Base-by-base conservation (phyloP, 2,329 filamentous ascomycete species). In the Diaporthe sp. region DNA sequence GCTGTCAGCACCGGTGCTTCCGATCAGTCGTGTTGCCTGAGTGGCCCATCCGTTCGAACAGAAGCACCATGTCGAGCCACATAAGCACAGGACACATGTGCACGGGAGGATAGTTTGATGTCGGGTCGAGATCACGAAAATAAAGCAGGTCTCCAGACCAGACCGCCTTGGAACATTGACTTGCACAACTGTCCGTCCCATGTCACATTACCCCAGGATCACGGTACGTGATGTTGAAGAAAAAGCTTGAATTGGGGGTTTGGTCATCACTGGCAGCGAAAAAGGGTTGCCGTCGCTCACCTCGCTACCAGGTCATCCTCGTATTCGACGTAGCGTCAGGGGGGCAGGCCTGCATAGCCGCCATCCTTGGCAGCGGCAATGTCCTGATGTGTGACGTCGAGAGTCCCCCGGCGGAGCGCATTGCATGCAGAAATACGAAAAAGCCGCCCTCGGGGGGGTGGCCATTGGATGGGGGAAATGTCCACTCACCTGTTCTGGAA, bases 361-460 rank as follows among this genome's bases (percentile, higher is more conserved):
- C 63, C 47, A 19, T n/a, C 32, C 63, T 68, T 68, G 63, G 63
- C 63, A 68, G 63, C 63, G 47, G 63, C 32, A 68, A 68, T 68
- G 63, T 53, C 44, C 44, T 53, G 30, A 50, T 51, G 44, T 27
- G 63, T 68, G 63, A 68, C 63, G 63, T 68, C 63, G 63, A 68
- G 63, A 27, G 3, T 44, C 47, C 42, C 44, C 32, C 22, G n/a
- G 32, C 63, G 63, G 63, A 68, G 63, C n/a, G 63, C 63, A 12
- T 51, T 51, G 44, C 30, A 37, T 68, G 63, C 63, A 68, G 35
- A 39, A 68, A 68, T 68, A 68, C 63, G 63, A 68, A 68, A 47
- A 53, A 39, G 32, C 47, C n/a, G 63, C 15, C 32, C 44, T 19
- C 30, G n/a, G 44, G 32, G 9, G 27, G 47, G 19, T 22, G 47